Conservation (phyloP, 495 filamentous ascomycete genomes). For the Tirmania nivea region DNA sequence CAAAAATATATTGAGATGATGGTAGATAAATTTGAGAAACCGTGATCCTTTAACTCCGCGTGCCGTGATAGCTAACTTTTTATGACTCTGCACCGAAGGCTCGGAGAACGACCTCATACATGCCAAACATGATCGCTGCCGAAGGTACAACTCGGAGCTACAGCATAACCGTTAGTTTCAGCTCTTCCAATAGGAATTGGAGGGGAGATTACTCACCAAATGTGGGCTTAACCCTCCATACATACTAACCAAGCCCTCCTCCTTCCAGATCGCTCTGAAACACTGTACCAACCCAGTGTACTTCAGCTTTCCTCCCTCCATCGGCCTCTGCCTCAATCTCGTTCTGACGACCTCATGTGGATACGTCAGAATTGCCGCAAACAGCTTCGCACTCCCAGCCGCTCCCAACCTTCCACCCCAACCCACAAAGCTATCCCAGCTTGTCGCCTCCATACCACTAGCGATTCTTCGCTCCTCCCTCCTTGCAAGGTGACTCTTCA, state of each 20-base stretch:
- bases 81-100: slow-evolving; percentile 17
- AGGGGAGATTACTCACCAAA: slow-evolving; percentile 24
- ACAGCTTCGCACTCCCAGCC: slow-evolving; percentile 59
- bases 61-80: neutral
- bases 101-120: slow-evolving; percentile 63
- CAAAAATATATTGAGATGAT: too few species aligned
- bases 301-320: slow-evolving; percentile 47
- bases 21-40: too few species aligned
- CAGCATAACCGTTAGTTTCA: too few species aligned
- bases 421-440: slow-evolving; percentile 41
- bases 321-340: slow-evolving; percentile 56
- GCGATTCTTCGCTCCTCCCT: slow-evolving; percentile 32
- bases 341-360: slow-evolving; percentile 78
- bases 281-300: slow-evolving; percentile 69
- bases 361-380: slow-evolving; percentile 63
- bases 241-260: slow-evolving; percentile 59
- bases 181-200: neutral
- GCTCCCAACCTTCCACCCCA: slow-evolving; percentile 53
- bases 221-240: slow-evolving; percentile 79
- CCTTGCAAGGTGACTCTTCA: slow-evolving; percentile 42
- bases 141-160: slow-evolving; percentile 60
- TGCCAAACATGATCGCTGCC: slow-evolving; percentile 79
- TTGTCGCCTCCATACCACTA: slow-evolving; percentile 32
- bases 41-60: too few species aligned
- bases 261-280: slow-evolving; percentile 58